phyloP scores from a whole-genome alignment of 2,329 filamentous ascomycete genomes.

The Aspergillus ochraceoroseus region DNA sequence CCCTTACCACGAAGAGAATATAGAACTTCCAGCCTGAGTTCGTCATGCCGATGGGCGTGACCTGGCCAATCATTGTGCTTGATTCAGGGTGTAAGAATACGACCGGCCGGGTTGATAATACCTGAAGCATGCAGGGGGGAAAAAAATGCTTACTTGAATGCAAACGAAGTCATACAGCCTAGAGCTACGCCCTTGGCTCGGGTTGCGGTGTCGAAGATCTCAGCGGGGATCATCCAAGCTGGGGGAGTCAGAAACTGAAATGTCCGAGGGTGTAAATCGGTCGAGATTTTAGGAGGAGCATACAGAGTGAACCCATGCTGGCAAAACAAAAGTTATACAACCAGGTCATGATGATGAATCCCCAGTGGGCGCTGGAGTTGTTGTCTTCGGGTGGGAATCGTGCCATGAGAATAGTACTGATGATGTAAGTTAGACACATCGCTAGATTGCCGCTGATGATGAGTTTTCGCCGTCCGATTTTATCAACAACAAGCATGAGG shows the following conservation, averaged over 20 bases:
- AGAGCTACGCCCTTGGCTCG: slow-evolving; percentile 1
- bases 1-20: too few species aligned
- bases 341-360: slow-evolving; percentile 5
- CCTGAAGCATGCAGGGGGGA: too few species aligned
- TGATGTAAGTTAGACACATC: background rate
- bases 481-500: background rate
- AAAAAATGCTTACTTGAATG: too few species aligned
- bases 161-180: background rate
- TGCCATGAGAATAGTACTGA: background rate
- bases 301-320: background rate
- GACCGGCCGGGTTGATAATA: too few species aligned
- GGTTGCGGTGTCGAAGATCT: slow-evolving; percentile 5
- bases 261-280: too few species aligned
- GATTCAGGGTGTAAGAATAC: too few species aligned
- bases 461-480: background rate
- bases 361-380: background rate
- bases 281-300: too few species aligned
- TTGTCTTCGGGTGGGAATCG: background rate
- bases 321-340: slow-evolving; percentile 1
- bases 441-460: background rate
- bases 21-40: slow-evolving; percentile 1
- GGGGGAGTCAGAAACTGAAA: too few species aligned
- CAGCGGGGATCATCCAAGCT: slow-evolving; percentile 3
- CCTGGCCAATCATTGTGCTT: slow-evolving; percentile 1
- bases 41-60: background rate